A percentile compares a stretch with the other conserved stretches of the same genome.
phyloP scores from a whole-genome alignment of 305 asterid genomes.

The Fraxinus paxiana region DNA sequence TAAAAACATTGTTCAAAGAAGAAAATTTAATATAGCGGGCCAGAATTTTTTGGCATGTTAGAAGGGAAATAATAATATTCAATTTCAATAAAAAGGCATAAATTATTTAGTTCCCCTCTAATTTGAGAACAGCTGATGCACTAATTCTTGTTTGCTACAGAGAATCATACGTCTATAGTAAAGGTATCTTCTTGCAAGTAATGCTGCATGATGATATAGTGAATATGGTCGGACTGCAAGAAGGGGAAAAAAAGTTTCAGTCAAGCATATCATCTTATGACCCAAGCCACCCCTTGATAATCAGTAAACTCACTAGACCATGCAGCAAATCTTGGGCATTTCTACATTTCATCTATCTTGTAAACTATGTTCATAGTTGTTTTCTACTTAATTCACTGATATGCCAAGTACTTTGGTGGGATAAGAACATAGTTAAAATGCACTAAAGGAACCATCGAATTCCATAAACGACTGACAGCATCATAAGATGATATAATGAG shows the following conservation, averaged over 20 bases:
- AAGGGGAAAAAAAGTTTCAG: neutral
- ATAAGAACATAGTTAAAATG: neutral
- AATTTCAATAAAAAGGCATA: neutral
- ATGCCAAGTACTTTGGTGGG: neutral
- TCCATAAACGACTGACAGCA: neutral
- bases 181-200: neutral
- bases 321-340: neutral
- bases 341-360: neutral
- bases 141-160: neutral
- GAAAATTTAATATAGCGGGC: neutral
- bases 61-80: neutral
- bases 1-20: neutral
- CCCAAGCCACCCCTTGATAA: neutral
- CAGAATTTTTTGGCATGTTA: neutral
- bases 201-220: neutral
- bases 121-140: neutral
- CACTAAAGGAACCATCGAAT: neutral
- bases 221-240: neutral
- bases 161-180: neutral
- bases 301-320: neutral
- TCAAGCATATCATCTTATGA: neutral
- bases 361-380: neutral
- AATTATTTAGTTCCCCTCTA: neutral
- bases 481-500: conserved; percentile 7
- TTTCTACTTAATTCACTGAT: neutral